Percentiles rank a stretch among this genome's conserved stretches.
Conservation (phyloP, 1,139 yeast species). For the Lodderomyces pseudojiufengensis region DNA sequence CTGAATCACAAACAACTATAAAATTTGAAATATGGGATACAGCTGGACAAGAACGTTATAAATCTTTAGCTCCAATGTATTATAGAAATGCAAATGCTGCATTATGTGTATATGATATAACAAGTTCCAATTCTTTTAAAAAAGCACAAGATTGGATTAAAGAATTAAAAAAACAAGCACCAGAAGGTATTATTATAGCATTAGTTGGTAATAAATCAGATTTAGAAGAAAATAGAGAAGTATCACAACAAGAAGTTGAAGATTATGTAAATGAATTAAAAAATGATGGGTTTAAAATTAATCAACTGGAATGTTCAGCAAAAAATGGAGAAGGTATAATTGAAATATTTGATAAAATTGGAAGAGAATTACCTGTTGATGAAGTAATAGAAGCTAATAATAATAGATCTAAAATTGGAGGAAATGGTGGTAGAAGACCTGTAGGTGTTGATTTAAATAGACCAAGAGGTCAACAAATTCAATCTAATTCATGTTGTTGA, state of each 20-base stretch:
- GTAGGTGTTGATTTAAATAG: constrained; percentile 39
- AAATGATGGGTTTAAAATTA: constrained; percentile 20
- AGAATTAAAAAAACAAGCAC: constrained; percentile 89
- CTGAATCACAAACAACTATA: constrained; percentile 33
- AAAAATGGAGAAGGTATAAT: constrained; percentile 46
- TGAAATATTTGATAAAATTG: constrained; percentile 40
- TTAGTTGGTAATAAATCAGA: constrained; percentile 88
- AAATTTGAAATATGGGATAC: constrained; percentile 51
- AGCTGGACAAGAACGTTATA: constrained; percentile 49
- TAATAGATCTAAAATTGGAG: constrained; percentile 25
- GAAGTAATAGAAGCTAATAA: constrained; percentile 28
- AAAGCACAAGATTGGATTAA: constrained; percentile 96
- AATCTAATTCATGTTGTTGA: constrained; percentile 26
- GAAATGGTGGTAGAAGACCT: constrained; percentile 19
- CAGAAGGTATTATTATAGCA: constrained; percentile 78
- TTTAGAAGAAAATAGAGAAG: constrained; percentile 52
- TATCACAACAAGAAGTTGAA: constrained; percentile 32
- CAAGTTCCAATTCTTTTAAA: constrained; percentile 57
- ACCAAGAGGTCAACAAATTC: constrained; percentile 23
- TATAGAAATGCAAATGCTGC: constrained; percentile 45
- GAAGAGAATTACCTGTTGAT: constrained; percentile 44
- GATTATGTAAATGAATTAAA: constrained; percentile 32
- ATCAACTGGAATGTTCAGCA: constrained; percentile 45
- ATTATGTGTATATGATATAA: constrained; percentile 34
- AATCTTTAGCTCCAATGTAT: constrained; percentile 48